Base-by-base conservation (phyloP, 345 rosid genomes). In the Acer campestre region DNA sequence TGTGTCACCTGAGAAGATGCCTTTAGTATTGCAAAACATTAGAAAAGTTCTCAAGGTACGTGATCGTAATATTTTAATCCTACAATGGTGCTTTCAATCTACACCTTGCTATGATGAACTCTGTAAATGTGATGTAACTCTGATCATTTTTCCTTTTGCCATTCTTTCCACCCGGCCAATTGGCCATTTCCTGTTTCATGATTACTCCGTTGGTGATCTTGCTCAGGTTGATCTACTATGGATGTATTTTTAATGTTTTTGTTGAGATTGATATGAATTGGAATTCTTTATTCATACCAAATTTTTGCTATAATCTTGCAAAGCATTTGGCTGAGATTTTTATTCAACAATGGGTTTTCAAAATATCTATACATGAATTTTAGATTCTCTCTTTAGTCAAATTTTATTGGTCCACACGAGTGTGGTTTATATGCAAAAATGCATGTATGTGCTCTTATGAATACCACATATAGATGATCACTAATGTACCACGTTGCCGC, bases 1-100 rank as follows among this genome's bases (percentile, higher is more conserved):
- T 81, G 92, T 93, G 75, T 92, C 96, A 18, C 98, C 98, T 44
- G 98, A 93, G 86, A 92, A 91, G 88, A 93, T 95, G 99, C 85
- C 93, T 74, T 75, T 85, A 44, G 91, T 91, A 44, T 78, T 95
- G 85, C 89, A 88, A 81, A 93, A 95, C 79, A 84, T 93, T 74
- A 86, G 65, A 73, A 92, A 85, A 75, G 88, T 93, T 77, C 90
- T 93, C 17, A 92, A 93, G 96, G 99, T 90, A 84, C 66, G 20
- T 20, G 61, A n/a, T 67, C 40, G 1, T 46, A 4, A 23, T 46
- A 44, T 70, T 74, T 78, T 25, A 42, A 67, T 3, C 78, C 55
- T 72, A 23, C 27, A 35, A 69, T 62, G 14, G 11, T 31, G 3
- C 73, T 20, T 3, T 3, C 5, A 46, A 62, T 55, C 25, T 49